Evolutionary conservation across 371 early-diverging fungal genomes (phyloP), one percentile per base, ranked within the genome.

Genomic region (Mucor plumbeus): DNA sequence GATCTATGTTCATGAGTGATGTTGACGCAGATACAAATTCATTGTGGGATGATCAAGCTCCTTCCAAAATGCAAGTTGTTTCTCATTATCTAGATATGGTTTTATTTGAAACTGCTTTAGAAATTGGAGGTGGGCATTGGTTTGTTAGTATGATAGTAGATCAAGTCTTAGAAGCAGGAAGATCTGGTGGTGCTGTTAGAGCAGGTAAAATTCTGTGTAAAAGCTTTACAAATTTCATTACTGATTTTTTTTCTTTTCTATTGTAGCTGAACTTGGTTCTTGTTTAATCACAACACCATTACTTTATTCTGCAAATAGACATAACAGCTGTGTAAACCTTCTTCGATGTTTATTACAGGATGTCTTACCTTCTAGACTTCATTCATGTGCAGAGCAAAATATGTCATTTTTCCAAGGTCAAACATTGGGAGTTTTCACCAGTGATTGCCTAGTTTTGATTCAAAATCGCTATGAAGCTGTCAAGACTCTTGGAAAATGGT

Each of bases 1-100:
- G 84, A 55, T 81, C 84, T 7, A 79, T 80, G 81, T 84, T 73
- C 69, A 81, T 84, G 82, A 74, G 76, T 14, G 84, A 84, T 58
- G 78, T 81, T 0, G 81, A 83, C 58, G 79, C 76, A 1, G 80
- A 75, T 33, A 68, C 73, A 3, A 66, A 64, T 33, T 60, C 75
- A 0, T 59, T 80, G 14, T 79, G 77, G 76, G 78, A 80, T 57
- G 44, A 54, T 4, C 61, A 64, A 21, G 60, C 40, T 4, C 65
- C 67, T 1, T 41, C 61, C 7, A 69, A 72, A 31, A 53, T 53
- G 48, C 78, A 78, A 31, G 63, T 63, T 1, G 69, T 76, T n/a
- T 68, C 77, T 14, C 81, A 81, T 64, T 84, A 80, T 60, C 26
- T 84, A 55, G 84, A 84, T 40, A 75, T 84, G 75, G 77, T 68